Conservation (phyloP, 768 basidiomycete genomes). For the Coprinopsis strossmayeri region DNA sequence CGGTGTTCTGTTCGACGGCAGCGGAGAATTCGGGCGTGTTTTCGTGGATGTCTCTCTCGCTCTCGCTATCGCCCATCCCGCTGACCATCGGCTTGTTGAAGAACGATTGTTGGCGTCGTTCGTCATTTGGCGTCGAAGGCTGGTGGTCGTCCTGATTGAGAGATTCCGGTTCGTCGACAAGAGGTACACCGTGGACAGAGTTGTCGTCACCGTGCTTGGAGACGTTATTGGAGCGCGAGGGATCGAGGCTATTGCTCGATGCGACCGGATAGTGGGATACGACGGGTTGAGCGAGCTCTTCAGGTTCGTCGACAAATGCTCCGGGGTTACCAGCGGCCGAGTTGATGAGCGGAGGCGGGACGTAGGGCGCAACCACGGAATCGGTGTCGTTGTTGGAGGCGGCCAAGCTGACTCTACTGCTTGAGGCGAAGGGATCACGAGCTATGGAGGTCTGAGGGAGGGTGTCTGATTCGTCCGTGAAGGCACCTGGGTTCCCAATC, state of each 20-base stretch:
- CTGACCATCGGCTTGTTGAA: constrained; percentile 21
- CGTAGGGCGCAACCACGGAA: too few species aligned
- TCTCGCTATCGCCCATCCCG: constrained; percentile 19
- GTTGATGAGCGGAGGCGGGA: constrained; percentile 33
- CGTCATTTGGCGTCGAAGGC: constrained; percentile 1
- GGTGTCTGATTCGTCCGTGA: constrained; percentile 47
- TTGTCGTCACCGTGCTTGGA: neutral
- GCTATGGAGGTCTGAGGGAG: constrained; percentile 27
- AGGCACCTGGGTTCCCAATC: constrained; percentile 40
- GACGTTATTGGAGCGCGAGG: neutral
- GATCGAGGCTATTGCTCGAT: constrained; percentile 1
- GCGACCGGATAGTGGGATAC: constrained; percentile 24
- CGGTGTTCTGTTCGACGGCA: constrained; percentile 15
- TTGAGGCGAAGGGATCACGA: constrained; percentile 21
- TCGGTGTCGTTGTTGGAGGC: neutral
- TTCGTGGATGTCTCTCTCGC: constrained; percentile 2
- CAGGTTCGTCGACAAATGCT: constrained; percentile 47
- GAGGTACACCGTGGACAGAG: neutral
- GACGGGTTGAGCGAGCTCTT: constrained; percentile 31
- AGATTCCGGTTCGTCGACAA: neutral
- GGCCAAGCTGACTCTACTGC: too few species aligned
- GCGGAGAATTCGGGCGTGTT: constrained; percentile 16
- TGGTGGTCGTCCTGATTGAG: neutral
- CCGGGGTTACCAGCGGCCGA: constrained; percentile 37
- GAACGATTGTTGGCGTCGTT: constrained; percentile 16